phyloP scores from a whole-genome alignment of 2,329 filamentous ascomycete genomes.

The Aureobasidium subglaciale region DNA sequence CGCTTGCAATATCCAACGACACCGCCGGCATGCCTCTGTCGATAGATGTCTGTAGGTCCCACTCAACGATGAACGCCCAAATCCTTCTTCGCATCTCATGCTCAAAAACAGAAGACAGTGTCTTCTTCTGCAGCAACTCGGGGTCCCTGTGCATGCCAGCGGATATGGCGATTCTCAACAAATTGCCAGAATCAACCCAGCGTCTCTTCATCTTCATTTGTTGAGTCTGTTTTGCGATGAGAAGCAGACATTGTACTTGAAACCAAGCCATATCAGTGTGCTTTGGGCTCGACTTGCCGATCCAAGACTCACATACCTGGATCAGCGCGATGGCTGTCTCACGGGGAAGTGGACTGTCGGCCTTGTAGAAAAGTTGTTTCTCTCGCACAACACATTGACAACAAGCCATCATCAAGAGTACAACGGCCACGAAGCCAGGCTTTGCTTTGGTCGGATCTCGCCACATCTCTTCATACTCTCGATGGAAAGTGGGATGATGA shows the following conservation, averaged over 20 bases:
- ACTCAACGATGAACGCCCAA: slow-evolving; percentile 51
- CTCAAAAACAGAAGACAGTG: slow-evolving; percentile 34
- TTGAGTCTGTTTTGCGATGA: slow-evolving; percentile 44
- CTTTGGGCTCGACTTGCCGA: slow-evolving; percentile 43
- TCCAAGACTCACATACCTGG: slow-evolving; percentile 36
- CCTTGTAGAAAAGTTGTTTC: slow-evolving; percentile 31
- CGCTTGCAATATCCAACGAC: slow-evolving; percentile 39
- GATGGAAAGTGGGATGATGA: slow-evolving; percentile 47
- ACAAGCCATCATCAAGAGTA: slow-evolving; percentile 35
- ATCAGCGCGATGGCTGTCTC: slow-evolving; percentile 34
- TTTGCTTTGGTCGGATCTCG: slow-evolving; percentile 23
- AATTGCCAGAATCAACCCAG: slow-evolving; percentile 45
- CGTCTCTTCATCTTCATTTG: slow-evolving; percentile 48
- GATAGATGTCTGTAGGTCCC: slow-evolving; percentile 50
- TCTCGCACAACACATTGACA: slow-evolving; percentile 29
- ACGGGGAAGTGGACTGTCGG: slow-evolving; percentile 37
- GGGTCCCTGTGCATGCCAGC: slow-evolving; percentile 48
- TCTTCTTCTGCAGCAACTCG: slow-evolving; percentile 29
- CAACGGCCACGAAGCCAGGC: slow-evolving; percentile 32
- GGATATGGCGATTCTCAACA: slow-evolving; percentile 47
- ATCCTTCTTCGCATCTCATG: slow-evolving; percentile 49
- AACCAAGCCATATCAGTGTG: slow-evolving; percentile 44
- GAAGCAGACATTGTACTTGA: slow-evolving; percentile 45
- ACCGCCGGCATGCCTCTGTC: slow-evolving; percentile 48
- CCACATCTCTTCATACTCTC: slow-evolving; percentile 46